A percentile compares a stretch with the other conserved stretches of the same genome.
phyloP scores from a whole-genome alignment of 2,329 filamentous ascomycete species.

The Xylariaceae sp. region DNA sequence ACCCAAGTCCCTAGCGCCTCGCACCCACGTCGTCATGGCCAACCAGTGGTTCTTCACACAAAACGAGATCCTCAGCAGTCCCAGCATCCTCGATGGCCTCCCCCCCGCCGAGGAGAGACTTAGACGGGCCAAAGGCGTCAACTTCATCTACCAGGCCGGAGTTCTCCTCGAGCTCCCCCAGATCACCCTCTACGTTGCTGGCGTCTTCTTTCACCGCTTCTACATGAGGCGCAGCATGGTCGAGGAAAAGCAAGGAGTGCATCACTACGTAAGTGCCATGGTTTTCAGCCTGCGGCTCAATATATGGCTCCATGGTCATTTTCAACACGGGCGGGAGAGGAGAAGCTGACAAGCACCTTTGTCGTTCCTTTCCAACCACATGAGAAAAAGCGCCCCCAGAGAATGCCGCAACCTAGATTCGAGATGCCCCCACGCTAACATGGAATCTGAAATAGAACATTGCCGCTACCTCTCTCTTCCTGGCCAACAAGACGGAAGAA shows the following conservation, averaged over 20 bases:
- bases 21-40: conserved; percentile 34
- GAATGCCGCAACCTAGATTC: neutral
- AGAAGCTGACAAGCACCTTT: too few species aligned
- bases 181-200: conserved; percentile 86
- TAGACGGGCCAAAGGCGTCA: conserved; percentile 84
- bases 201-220: conserved; percentile 93
- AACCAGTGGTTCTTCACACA: conserved; percentile 88
- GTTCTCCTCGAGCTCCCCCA: conserved; percentile 90
- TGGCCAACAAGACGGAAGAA: conserved; percentile 96
- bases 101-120: conserved; percentile 72
- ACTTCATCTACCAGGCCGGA: conserved; percentile 93
- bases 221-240: conserved; percentile 88
- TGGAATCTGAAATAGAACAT: conserved; percentile 57
- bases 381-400: neutral
- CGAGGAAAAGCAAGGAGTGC: conserved; percentile 71
- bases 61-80: conserved; percentile 77
- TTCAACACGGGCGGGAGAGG: too few species aligned
- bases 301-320: neutral
- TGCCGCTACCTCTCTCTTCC: conserved; percentile 85
- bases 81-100: conserved; percentile 82
- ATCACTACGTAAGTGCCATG: conserved; percentile 72
- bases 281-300: neutral
- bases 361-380: neutral
- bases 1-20: conserved; percentile 39
- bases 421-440: conserved; percentile 12